phyloP scores from a whole-genome alignment of 1,139 yeast species.

The Magnusiomyces magnusii region DNA sequence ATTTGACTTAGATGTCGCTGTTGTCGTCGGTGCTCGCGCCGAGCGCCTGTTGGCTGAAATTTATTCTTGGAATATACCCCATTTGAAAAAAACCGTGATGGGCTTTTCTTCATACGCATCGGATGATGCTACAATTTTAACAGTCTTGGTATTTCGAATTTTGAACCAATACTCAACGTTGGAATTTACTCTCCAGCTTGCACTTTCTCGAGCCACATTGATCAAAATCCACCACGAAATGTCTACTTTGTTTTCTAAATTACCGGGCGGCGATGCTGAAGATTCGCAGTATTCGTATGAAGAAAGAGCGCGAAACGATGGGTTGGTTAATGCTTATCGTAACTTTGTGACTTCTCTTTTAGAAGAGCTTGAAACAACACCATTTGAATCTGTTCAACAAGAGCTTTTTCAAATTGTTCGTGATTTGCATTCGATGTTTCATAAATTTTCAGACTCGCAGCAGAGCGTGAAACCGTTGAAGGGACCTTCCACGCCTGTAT shows the following conservation, averaged over 20 bases:
- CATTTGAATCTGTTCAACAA: slow-evolving; percentile 30
- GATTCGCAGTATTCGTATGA: not conserved
- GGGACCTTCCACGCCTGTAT: slow-evolving; percentile 7
- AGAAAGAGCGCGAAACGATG: slow-evolving; percentile 4
- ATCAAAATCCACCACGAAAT: slow-evolving; percentile 33
- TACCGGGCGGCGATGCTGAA: slow-evolving; percentile 17
- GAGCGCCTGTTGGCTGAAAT: slow-evolving; percentile 27
- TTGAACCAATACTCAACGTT: slow-evolving; percentile 25
- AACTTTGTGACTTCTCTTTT: slow-evolving; percentile 31
- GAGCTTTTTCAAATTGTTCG: slow-evolving; percentile 33
- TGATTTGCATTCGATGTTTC: slow-evolving; percentile 32
- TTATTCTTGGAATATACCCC: slow-evolving; percentile 28
- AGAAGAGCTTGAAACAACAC: slow-evolving; percentile 29
- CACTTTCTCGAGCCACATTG: slow-evolving; percentile 32
- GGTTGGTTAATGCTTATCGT: slow-evolving; percentile 27
- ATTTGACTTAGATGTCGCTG: slow-evolving; percentile 32
- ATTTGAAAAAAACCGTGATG: slow-evolving; percentile 29
- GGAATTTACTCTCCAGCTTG: slow-evolving; percentile 30
- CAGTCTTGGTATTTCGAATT: slow-evolving; percentile 31
- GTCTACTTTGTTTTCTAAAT: slow-evolving; percentile 23
- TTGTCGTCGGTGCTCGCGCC: slow-evolving; percentile 28
- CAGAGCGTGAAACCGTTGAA: slow-evolving; percentile 14
- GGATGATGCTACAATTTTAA: slow-evolving; percentile 32
- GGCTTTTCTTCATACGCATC: slow-evolving; percentile 22
- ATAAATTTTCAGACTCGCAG: slow-evolving; percentile 22